Evolutionary conservation across 495 filamentous ascomycete genomes (phyloP), one percentile per base, ranked within the genome.

Genomic region (Lindgomyces ingoldianus): DNA sequence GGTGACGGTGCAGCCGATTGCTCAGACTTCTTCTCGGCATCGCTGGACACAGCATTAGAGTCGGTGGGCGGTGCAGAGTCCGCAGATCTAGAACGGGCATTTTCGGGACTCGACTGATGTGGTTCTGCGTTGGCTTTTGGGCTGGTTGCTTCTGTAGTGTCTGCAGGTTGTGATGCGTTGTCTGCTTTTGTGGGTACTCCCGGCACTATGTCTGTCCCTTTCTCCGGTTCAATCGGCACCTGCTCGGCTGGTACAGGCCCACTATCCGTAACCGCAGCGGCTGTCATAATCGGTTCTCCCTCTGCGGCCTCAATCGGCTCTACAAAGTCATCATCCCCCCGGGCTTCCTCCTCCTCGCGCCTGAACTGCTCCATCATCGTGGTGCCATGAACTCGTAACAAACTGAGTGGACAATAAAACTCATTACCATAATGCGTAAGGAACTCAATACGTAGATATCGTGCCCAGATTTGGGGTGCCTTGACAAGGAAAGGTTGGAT

Each of bases 281-380:
- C 61, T 50, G 60, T 67, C 39, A 50, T 68, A 25, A 60, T 66
- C 36, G 67, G 49, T 36, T 61, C 58, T 45, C 67, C 73, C 51
- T 75, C 72, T 21, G 76, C 73, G 12, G 76, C 77, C 54, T 79
- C 80, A 50, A 76, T 80, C 72, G 57, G 41, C 36, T 75, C 72
- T 0, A 78, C 76, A 25, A 75, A 75, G 56, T 89, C 86, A 18
- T 83, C 80, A 29, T 89, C 87, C 3, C 74, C 79, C 16, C 80
- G 81, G 18, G 79, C 79, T n/a, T 78, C 73, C 60, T 91, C 91
- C 64, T 93, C 83, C 63, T 86, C 83, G 68, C 83, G 88, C 78
- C 88, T 90, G 51, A 90, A 92, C 65, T 91, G 89, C 67, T 98
- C 92, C 76, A 98, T 84, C 94, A 98, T 97, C 9, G 93, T 91